Percentiles rank a stretch among this genome's conserved stretches.
Evolutionary conservation across 306 rosid genomes (phyloP).

Genomic region (Ochetophila trinervis): DNA sequence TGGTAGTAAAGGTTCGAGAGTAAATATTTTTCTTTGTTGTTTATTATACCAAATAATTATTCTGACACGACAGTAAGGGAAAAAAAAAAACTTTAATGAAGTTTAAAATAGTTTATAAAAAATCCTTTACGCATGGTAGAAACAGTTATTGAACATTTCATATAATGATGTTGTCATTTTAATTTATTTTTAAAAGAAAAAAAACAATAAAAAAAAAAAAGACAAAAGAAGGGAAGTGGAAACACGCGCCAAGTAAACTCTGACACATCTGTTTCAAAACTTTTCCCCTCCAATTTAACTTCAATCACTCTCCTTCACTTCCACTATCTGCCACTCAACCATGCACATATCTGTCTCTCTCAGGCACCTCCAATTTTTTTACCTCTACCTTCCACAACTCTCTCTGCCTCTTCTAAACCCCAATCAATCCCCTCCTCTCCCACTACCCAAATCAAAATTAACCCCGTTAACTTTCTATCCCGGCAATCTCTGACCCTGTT

Average conservation of each 20-base stretch:
- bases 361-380: not conserved
- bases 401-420: constrained; percentile 18
- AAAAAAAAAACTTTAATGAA: no score
- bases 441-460: not conserved
- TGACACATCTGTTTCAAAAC: not conserved
- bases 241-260: constrained; percentile 6
- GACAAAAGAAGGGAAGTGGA: not conserved
- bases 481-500: not conserved
- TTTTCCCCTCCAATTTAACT: constrained; percentile 4
- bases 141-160: no score
- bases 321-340: not conserved
- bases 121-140: no score
- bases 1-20: no score
- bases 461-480: not conserved
- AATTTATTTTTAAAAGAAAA: no score
- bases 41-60: no score
- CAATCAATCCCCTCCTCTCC: not conserved
- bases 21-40: no score
- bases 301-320: not conserved
- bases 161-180: no score
- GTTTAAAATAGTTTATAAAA: no score
- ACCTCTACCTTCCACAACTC: constrained; percentile 10
- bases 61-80: no score
- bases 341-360: constrained; percentile 6
- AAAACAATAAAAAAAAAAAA: no score